phyloP scores from a whole-genome alignment of 2,329 filamentous ascomycete genomes.

The Allantophomopsis cytisporea region DNA sequence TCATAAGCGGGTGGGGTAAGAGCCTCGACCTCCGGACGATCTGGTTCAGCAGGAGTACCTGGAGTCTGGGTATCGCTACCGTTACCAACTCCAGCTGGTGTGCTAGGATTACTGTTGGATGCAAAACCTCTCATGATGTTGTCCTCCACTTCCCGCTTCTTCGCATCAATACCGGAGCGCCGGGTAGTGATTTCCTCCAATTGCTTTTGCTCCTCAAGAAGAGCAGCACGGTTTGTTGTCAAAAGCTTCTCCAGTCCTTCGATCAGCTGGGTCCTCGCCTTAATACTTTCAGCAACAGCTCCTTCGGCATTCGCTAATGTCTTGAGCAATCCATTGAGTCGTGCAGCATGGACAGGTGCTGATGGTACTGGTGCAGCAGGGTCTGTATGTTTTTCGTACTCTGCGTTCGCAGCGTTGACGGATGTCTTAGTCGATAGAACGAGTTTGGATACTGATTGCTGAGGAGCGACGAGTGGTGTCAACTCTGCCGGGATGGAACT shows the following conservation, averaged over 20 bases:
- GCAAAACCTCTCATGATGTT: slow-evolving; percentile 77
- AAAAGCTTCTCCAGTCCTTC: slow-evolving; percentile 72
- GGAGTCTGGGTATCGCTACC: slow-evolving; percentile 20
- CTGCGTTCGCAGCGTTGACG: slow-evolving; percentile 58
- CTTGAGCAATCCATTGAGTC: slow-evolving; percentile 80
- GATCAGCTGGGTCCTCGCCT: slow-evolving; percentile 67
- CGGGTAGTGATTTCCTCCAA: slow-evolving; percentile 50
- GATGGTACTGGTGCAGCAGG: slow-evolving; percentile 56
- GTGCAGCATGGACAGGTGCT: slow-evolving; percentile 81
- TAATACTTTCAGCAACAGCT: slow-evolving; percentile 79
- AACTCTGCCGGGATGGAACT: slow-evolving; percentile 62
- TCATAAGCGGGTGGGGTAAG: slow-evolving; percentile 68
- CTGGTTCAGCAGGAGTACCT: slow-evolving; percentile 42
- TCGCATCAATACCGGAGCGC: slow-evolving; percentile 60
- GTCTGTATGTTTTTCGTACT: slow-evolving; percentile 75
- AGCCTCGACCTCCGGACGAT: slow-evolving; percentile 71
- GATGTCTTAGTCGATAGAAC: slow-evolving; percentile 53
- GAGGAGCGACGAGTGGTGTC: slow-evolving; percentile 57
- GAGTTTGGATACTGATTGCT: slow-evolving; percentile 62
- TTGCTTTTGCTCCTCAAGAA: slow-evolving; percentile 56
- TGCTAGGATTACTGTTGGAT: slow-evolving; percentile 37
- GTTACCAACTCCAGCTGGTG: slow-evolving; percentile 31
- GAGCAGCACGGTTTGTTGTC: slow-evolving; percentile 53
- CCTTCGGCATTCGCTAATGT: slow-evolving; percentile 78
- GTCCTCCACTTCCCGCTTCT: slow-evolving; percentile 81